Evolutionary conservation across 2,329 filamentous ascomycete species (phyloP).

Genomic region (Aspergillus ruber): DNA sequence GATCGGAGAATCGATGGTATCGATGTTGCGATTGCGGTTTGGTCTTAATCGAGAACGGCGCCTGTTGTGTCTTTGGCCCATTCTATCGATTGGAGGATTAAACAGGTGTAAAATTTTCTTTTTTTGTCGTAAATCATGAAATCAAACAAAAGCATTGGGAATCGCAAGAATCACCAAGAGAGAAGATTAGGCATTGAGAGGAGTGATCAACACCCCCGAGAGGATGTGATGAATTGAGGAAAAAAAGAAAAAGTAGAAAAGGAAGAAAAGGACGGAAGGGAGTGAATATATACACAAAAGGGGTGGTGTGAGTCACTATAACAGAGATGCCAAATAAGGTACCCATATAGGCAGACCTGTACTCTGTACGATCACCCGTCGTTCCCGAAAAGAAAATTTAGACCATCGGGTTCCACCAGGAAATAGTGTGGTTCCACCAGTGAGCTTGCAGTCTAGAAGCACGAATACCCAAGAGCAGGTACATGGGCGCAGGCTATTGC

Average conservation of each 20-base stretch:
- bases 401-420: background rate
- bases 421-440: background rate
- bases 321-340: background rate
- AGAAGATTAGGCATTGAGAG: slow-evolving; percentile 7
- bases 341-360: background rate
- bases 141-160: background rate
- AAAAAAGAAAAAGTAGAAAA: slow-evolving; percentile 5
- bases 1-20: slow-evolving; percentile 15
- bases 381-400: background rate
- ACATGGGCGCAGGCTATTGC: background rate
- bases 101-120: background rate
- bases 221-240: slow-evolving; percentile 31
- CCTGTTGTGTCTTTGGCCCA: slow-evolving; percentile 44
- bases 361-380: background rate
- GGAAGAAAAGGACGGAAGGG: background rate
- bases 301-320: slow-evolving; percentile 2
- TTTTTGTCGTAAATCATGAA: background rate
- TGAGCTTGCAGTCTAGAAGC: background rate
- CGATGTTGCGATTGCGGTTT: slow-evolving; percentile 20
- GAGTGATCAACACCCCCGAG: slow-evolving; percentile 33
- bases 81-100: slow-evolving; percentile 16
- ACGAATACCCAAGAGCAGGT: background rate
- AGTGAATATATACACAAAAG: background rate
- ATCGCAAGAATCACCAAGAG: slow-evolving; percentile 1
- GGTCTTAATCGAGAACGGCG: slow-evolving; percentile 39